Percentiles rank a stretch among this genome's conserved stretches.
Evolutionary conservation across 2,329 filamentous ascomycete genomes (phyloP).

Genomic region (Colletotrichum tanaceti): DNA sequence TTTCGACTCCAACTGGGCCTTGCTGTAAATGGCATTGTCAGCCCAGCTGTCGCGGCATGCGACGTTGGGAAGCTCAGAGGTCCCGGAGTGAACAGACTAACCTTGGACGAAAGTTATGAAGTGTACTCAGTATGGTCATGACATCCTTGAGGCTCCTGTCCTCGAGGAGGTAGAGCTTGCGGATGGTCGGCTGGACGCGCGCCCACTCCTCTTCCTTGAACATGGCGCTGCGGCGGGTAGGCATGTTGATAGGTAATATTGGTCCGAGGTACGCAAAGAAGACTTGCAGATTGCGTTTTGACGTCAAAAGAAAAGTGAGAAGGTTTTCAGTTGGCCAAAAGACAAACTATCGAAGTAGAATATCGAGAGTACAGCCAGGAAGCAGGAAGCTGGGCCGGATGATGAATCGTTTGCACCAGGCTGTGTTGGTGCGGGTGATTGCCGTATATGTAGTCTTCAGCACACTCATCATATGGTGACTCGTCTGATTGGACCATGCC

Average conservation of each 20-base stretch:
- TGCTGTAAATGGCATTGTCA: not conserved
- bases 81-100: not conserved
- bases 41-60: not conserved
- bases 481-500: not conserved
- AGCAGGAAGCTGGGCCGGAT: not conserved
- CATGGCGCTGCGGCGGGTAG: too few relatives aligned
- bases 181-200: not conserved
- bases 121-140: not conserved
- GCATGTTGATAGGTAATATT: not conserved
- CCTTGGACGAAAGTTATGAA: not conserved
- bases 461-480: too few relatives aligned
- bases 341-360: not conserved
- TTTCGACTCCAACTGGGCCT: slow-evolving; percentile 13
- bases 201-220: slow-evolving; percentile 7
- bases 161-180: slow-evolving; percentile 4
- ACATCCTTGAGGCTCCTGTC: not conserved
- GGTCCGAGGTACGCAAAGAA: too few relatives aligned
- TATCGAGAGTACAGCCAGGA: not conserved
- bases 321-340: fast-evolving
- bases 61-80: not conserved
- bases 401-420: not conserved
- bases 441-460: not conserved
- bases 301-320: not conserved
- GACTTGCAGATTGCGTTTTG: not conserved
- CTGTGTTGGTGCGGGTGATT: not conserved